Evolutionary conservation across 805 yeast species (phyloP), one percentile per base, ranked within the genome.

Genomic region (Myxozyma kluyveri): DNA sequence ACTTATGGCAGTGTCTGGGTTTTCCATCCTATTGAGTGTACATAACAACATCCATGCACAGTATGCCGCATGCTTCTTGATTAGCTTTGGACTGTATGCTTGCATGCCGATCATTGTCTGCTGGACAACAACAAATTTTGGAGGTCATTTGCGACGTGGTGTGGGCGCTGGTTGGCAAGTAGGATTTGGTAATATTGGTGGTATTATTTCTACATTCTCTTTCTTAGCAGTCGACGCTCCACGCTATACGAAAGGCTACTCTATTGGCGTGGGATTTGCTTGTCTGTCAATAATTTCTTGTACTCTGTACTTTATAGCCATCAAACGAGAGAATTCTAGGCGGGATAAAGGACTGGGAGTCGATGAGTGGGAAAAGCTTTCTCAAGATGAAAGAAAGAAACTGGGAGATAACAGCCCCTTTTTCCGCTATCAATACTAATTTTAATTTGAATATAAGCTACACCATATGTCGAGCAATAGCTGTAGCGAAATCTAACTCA

Each of bases 141-240:
- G 79, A 6, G 86, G 88, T 9, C 88, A 83, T 64, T 65, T 75
- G 19, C 72, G 87, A 61, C 80, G 81, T 53, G 73, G 79, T 45
- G 79, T 78, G 12, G 81, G 80, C 7, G 71, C 83, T 9, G 83
- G 81, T 1, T 77, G 77, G 72, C 81, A 80, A 61, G 77, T 83
- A 61, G 88, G 88, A 0, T 82, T 83, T 61, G 88, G 87, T 48
- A 83, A 83, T 67, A 81, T 81, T 62, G 88, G 88, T 42, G 88
- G 87, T 54, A 82, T 83, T 61, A 75, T 83, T 50, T 71, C 87
- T 3, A 76, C 86, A 1, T 83, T 74, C 60, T 67, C 81, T 19
- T 83, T 79, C 69, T 71, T 78, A 40, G 60, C 76, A 36, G 61
- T 67, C 37, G 86, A 82, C 56, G 74, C 84, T 12, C 88, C 88